Evolutionary conservation across 495 filamentous ascomycete genomes (phyloP).

Genomic region (Tuber calosporum): DNA sequence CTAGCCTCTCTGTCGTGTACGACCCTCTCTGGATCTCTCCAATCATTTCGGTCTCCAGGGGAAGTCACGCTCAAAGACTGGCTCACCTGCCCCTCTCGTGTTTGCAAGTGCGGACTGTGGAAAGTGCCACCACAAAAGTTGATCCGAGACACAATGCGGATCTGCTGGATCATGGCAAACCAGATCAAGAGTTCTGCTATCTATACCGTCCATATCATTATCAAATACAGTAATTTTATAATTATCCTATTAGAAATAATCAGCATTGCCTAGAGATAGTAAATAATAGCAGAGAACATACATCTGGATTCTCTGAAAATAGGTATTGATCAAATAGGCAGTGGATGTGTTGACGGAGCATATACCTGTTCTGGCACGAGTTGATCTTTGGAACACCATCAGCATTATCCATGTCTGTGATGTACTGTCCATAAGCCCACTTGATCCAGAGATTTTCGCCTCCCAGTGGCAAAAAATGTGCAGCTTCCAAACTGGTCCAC

Average conservation of each 20-base stretch:
- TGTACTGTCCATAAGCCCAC: conserved; percentile 12
- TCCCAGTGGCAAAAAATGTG: conserved; percentile 30
- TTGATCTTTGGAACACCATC: too few species aligned
- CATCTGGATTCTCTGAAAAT: conserved; percentile 25
- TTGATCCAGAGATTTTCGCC: conserved; percentile 23
- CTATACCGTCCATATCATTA: too few species aligned
- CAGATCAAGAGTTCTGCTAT: too few species aligned
- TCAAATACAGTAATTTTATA: conserved; percentile 36
- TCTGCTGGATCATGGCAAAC: conserved; percentile 38
- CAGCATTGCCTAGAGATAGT: background rate
- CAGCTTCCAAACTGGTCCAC: conserved; percentile 17
- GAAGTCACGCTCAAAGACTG: too few species aligned
- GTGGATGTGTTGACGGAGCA: conserved; percentile 28
- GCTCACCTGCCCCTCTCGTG: too few species aligned
- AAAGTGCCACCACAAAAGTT: too few species aligned
- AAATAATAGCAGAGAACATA: conserved; percentile 9
- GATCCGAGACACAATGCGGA: conserved; percentile 29
- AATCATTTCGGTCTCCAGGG: too few species aligned
- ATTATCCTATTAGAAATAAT: conserved; percentile 26
- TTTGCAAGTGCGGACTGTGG: too few species aligned
- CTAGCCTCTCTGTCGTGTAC: too few species aligned
- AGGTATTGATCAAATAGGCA: conserved; percentile 34
- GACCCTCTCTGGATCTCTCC: too few species aligned
- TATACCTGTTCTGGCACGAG: conserved; percentile 33
- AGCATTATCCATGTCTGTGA: conserved; percentile 30